These are phyloP conservation scores for Amylostereum areolatum DNA, from an alignment of 1,284 basidiomycete species.

Conservation along the genomic window DNA sequence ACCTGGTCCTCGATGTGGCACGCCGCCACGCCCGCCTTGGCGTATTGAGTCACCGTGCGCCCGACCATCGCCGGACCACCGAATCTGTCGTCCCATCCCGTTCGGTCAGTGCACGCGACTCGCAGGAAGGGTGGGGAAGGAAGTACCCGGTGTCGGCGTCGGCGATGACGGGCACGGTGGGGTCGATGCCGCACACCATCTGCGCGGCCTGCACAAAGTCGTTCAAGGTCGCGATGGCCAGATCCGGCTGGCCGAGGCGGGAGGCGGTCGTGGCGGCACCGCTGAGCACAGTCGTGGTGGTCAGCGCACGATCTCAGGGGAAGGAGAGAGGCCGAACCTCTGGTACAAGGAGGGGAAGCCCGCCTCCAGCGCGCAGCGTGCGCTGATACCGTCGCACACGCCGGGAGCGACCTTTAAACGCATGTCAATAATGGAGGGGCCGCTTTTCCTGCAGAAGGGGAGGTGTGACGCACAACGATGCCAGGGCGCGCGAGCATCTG, in stretches of 20 bases:
- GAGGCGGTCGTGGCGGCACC: constrained; percentile 77
- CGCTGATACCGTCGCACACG: constrained; percentile 78
- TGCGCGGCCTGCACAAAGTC: constrained; percentile 67
- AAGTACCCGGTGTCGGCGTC: constrained; percentile 73
- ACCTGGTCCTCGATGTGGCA: constrained; percentile 83
- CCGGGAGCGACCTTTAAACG: constrained; percentile 60
- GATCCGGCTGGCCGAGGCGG: constrained; percentile 70
- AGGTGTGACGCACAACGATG: constrained; percentile 52
- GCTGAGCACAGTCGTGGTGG: constrained; percentile 20
- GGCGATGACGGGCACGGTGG: constrained; percentile 66
- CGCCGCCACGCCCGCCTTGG: constrained; percentile 65
- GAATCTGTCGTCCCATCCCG: constrained; percentile 36
- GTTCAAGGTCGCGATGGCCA: constrained; percentile 76
- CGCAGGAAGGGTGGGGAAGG: not conserved
- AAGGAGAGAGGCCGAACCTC: constrained; percentile 27
- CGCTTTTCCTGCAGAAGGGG: not conserved
- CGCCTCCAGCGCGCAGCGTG: constrained; percentile 70
- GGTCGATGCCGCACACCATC: constrained; percentile 64
- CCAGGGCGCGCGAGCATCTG: constrained; percentile 73
- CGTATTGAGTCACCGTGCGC: constrained; percentile 70
- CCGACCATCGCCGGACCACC: constrained; percentile 74
- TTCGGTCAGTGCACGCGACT: not conserved
- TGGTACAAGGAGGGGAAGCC: constrained; percentile 75
- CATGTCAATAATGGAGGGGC: not conserved
- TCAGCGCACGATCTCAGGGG: not conserved